phyloP scores from a whole-genome alignment of 306 rosid species.

The Prunus armeniaca region DNA sequence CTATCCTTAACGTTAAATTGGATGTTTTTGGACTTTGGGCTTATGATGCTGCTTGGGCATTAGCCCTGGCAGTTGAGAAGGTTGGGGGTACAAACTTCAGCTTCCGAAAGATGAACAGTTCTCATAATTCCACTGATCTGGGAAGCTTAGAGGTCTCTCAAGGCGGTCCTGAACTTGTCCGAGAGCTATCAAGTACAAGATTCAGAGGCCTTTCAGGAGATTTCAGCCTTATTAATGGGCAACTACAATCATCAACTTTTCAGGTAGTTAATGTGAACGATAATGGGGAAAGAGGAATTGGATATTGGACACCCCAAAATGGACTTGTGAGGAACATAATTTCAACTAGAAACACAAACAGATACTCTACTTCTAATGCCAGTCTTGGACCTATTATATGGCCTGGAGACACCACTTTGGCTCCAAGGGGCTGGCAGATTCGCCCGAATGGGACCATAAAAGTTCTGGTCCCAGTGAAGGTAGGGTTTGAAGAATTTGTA shows the following conservation, averaged over 20 bases:
- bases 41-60: conserved; percentile 54
- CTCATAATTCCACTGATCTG: conserved; percentile 23
- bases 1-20: conserved; percentile 19
- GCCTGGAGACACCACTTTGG: conserved; percentile 46
- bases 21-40: conserved; percentile 56
- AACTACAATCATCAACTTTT: conserved; percentile 16
- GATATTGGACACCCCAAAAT: conserved; percentile 45
- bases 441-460: conserved; percentile 40
- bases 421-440: conserved; percentile 54
- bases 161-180: conserved; percentile 35
- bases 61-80: conserved; percentile 56
- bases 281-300: conserved; percentile 36
- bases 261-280: conserved; percentile 42
- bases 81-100: conserved; percentile 3
- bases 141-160: conserved; percentile 26
- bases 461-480: conserved; percentile 38
- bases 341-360: neutral
- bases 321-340: conserved; percentile 33
- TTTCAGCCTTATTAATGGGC: conserved; percentile 7
- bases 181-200: conserved; percentile 3
- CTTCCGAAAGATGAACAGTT: conserved; percentile 6
- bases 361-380: conserved; percentile 18
- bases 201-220: conserved; percentile 30
- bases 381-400: conserved; percentile 32
- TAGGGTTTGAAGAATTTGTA: conserved; percentile 31